Conservation (phyloP, 2,329 filamentous ascomycete genomes). For the Sporothrix mexicana region DNA sequence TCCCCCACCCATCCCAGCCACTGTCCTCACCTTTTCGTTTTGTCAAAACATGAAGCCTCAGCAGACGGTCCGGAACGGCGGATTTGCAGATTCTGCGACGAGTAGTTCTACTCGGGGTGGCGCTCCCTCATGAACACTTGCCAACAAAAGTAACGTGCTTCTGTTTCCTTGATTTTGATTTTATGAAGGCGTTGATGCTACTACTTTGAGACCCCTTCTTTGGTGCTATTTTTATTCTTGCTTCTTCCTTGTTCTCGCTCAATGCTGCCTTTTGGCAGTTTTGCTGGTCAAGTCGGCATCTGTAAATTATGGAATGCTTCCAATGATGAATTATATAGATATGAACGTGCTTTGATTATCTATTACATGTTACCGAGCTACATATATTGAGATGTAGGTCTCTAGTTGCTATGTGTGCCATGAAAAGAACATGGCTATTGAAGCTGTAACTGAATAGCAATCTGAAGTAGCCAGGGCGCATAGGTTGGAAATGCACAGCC, state of each 20-base stretch:
- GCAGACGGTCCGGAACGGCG: conserved; percentile 19
- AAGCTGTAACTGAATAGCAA: too few species aligned
- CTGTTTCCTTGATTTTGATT: neutral
- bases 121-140: neutral
- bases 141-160: conserved; percentile 31
- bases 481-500: conserved; percentile 10
- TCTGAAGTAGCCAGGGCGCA: too few species aligned
- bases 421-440: too few species aligned
- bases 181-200: neutral
- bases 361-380: neutral
- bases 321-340: neutral
- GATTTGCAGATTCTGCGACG: conserved; percentile 14
- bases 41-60: neutral
- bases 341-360: neutral
- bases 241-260: neutral
- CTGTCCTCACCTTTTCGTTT: neutral
- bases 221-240: neutral
- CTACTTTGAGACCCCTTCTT: neutral
- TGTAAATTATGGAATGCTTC: neutral
- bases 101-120: neutral
- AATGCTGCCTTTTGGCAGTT: neutral
- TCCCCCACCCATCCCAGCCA: neutral
- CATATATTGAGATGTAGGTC: too few species aligned
- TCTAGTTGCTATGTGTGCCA: too few species aligned
- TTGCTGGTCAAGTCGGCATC: neutral